These are phyloP conservation scores for Colletotrichum chrysophilum DNA, from an alignment of 2,329 filamentous ascomycete species.

Conservation along the genomic window DNA sequence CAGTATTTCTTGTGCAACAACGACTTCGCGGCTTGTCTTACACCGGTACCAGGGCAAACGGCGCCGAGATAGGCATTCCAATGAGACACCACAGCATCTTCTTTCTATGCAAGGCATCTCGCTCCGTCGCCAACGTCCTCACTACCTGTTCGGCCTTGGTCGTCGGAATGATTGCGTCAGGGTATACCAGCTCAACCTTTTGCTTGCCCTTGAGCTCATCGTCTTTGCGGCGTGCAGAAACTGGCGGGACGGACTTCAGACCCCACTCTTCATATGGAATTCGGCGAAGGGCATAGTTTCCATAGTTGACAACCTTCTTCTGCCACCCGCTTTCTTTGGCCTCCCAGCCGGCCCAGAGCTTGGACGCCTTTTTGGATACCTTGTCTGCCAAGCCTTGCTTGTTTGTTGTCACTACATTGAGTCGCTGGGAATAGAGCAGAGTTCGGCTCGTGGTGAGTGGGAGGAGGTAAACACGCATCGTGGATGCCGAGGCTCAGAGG, in stretches of 20 bases:
- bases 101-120: slow-evolving; percentile 77
- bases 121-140: slow-evolving; percentile 75
- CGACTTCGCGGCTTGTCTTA: slow-evolving; percentile 50
- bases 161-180: slow-evolving; percentile 69
- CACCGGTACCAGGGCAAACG: slow-evolving; percentile 86
- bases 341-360: slow-evolving; percentile 88
- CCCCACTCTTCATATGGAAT: slow-evolving; percentile 99
- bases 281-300: slow-evolving; percentile 82
- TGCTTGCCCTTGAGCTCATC: slow-evolving; percentile 68
- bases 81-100: slow-evolving; percentile 82
- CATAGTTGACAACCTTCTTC: slow-evolving; percentile 82
- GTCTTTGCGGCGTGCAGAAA: slow-evolving; percentile 69
- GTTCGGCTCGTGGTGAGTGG: slow-evolving; percentile 91
- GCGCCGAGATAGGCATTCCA: slow-evolving; percentile 82
- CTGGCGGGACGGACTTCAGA: slow-evolving; percentile 88
- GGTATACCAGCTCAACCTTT: slow-evolving; percentile 78
- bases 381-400: slow-evolving; percentile 69
- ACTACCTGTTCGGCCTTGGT: slow-evolving; percentile 71
- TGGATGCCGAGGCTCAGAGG: background rate
- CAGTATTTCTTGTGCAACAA: background rate
- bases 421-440: slow-evolving; percentile 88
- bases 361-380: slow-evolving; percentile 71
- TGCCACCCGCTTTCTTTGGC: slow-evolving; percentile 86
- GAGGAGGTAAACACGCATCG: slow-evolving; percentile 92
- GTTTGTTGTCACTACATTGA: slow-evolving; percentile 60